These are phyloP conservation scores for Neocatenulostroma microsporum DNA, from an alignment of 2,329 filamentous ascomycete species.

Conservation along the genomic window DNA sequence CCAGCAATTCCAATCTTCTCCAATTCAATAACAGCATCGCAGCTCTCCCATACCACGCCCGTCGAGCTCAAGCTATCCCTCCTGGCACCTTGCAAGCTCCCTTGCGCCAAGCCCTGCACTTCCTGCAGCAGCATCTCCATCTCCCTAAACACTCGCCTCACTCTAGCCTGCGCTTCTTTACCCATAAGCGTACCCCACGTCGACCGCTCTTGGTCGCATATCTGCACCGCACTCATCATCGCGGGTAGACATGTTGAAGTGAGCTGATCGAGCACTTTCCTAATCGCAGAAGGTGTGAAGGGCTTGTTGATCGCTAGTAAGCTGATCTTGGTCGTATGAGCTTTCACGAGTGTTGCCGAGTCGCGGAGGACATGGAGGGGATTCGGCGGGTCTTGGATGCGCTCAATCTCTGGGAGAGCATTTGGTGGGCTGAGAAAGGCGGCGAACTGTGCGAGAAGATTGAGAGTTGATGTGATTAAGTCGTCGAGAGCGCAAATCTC, in stretches of 20 bases:
- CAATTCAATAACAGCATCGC: conserved; percentile 62
- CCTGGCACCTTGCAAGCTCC: conserved; percentile 33
- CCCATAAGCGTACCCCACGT: conserved; percentile 58
- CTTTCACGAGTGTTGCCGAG: conserved; percentile 63
- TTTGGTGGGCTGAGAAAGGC: conserved; percentile 19
- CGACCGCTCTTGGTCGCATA: conserved; percentile 47
- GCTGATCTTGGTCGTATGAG: conserved; percentile 80
- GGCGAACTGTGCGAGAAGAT: conserved; percentile 27
- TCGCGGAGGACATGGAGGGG: conserved; percentile 64
- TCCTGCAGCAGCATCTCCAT: conserved; percentile 53
- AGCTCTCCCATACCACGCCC: conserved; percentile 74
- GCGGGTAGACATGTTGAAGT: conserved; percentile 65
- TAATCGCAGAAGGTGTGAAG: conserved; percentile 71
- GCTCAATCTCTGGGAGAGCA: conserved; percentile 11
- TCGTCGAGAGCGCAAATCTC: conserved; percentile 24
- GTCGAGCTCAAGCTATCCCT: conserved; percentile 54
- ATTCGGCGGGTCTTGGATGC: conserved; percentile 34
- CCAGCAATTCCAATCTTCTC: conserved; percentile 61
- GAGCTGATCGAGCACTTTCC: conserved; percentile 63
- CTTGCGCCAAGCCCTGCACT: conserved; percentile 50
- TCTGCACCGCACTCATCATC: conserved; percentile 61
- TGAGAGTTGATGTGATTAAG: conserved; percentile 23
- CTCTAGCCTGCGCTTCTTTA: conserved; percentile 54
- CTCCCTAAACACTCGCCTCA: conserved; percentile 55
- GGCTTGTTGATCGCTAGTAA: conserved; percentile 80